Percentiles rank a stretch among this genome's conserved stretches.
These are phyloP conservation scores for Astrephomene gubernaculifera DNA, from an alignment of 139 green algal species.

Conservation along the genomic window DNA sequence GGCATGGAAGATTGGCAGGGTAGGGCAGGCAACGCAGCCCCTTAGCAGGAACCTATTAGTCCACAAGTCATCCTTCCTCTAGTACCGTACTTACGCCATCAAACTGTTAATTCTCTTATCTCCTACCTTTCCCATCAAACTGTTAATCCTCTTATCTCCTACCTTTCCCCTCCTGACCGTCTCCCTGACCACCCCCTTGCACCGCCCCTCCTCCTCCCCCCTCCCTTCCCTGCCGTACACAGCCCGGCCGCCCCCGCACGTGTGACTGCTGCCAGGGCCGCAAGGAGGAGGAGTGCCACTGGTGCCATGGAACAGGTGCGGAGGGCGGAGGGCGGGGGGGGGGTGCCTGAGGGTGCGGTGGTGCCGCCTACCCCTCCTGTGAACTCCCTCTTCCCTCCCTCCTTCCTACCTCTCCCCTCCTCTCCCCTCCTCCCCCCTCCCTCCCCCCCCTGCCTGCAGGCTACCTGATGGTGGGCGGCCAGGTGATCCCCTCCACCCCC, in stretches of 20 bases:
- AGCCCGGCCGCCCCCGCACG: slow-evolving; percentile 25
- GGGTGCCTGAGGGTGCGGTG: too few species aligned
- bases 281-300: slow-evolving; percentile 58
- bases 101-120: too few species aligned
- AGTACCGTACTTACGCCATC: too few species aligned
- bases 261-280: slow-evolving; percentile 54
- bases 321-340: too few species aligned
- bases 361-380: too few species aligned
- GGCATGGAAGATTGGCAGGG: slow-evolving; percentile 42
- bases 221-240: not conserved
- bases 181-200: not conserved
- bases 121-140: too few species aligned
- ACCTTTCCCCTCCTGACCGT: too few species aligned
- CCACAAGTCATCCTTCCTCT: too few species aligned
- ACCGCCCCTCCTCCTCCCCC: not conserved
- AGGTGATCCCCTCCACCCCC: slow-evolving; percentile 30
- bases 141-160: too few species aligned
- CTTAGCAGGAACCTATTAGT: too few species aligned
- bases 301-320: slow-evolving; percentile 63
- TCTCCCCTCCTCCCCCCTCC: not conserved
- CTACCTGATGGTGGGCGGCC: slow-evolving; percentile 57
- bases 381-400: too few species aligned
- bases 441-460: slow-evolving; percentile 19
- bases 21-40: too few species aligned
- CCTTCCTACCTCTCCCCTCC: not conserved